Percentiles rank a stretch among this genome's conserved stretches.
These are phyloP conservation scores for Salix viminalis DNA, from an alignment of 345 rosid species.

Conservation along the genomic window DNA sequence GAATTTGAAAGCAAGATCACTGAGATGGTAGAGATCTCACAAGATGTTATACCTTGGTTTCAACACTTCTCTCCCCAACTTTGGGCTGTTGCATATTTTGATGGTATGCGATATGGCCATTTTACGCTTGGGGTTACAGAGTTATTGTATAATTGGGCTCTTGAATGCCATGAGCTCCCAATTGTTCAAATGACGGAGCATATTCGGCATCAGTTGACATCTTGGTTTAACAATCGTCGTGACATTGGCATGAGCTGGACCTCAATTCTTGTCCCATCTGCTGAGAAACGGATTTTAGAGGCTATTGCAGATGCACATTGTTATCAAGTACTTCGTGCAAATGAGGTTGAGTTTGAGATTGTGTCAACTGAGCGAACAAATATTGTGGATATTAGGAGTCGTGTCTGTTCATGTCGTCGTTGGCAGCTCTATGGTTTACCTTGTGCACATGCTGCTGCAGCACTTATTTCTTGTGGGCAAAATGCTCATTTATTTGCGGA, in stretches of 20 bases:
- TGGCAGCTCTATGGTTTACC: conserved; percentile 97
- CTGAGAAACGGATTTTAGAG: conserved; percentile 77
- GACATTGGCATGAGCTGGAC: conserved; percentile 79
- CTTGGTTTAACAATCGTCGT: conserved; percentile 65
- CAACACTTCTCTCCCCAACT: conserved; percentile 72
- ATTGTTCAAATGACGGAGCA: conserved; percentile 94
- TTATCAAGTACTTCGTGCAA: conserved; percentile 95
- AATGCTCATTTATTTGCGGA: conserved; percentile 76
- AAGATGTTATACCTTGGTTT: conserved; percentile 75
- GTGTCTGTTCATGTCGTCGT: conserved; percentile 85
- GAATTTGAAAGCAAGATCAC: conserved; percentile 75
- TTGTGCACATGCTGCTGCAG: conserved; percentile 97
- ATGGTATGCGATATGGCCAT: conserved; percentile 85
- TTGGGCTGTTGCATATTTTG: conserved; percentile 95
- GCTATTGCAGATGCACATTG: conserved; percentile 83
- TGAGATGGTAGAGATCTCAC: conserved; percentile 90
- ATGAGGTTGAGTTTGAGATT: conserved; percentile 95
- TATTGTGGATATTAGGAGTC: conserved; percentile 78
- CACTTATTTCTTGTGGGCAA: conserved; percentile 86
- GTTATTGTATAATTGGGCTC: conserved; percentile 82
- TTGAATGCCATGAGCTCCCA: conserved; percentile 94
- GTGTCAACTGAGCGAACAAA: conserved; percentile 95
- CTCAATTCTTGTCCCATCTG: conserved; percentile 84
- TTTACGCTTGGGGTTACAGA: conserved; percentile 82
- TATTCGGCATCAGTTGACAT: conserved; percentile 52